These are phyloP conservation scores for Amaranthus palmeri DNA, from an alignment of 148 eudicot species.

Conservation along the genomic window DNA sequence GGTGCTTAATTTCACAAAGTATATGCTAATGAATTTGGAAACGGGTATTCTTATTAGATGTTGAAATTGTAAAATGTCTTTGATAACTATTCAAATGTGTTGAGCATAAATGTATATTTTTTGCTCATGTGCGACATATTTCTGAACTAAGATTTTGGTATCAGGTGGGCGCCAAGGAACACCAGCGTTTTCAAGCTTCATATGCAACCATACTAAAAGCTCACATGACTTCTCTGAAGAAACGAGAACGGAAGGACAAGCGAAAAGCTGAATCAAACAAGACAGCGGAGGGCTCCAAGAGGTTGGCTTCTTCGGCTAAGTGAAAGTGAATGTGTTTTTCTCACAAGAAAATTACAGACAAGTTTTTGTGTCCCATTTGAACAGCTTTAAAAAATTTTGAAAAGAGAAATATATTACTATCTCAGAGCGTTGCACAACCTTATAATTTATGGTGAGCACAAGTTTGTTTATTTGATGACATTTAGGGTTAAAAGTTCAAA, in stretches of 20 bases:
- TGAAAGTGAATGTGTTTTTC: not conserved
- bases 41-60: not conserved
- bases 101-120: no score
- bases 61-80: not conserved
- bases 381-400: conserved; percentile 8
- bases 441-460: not conserved
- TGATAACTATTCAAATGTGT: not conserved
- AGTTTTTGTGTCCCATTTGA: conserved; percentile 9
- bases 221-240: conserved; percentile 88
- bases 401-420: not conserved
- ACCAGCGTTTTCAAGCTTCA: conserved; percentile 86
- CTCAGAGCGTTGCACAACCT: conserved; percentile 8
- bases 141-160: not conserved
- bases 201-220: conserved; percentile 90
- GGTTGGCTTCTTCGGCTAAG: conserved; percentile 29
- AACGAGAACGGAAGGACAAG: conserved; percentile 85
- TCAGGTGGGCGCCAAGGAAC: conserved; percentile 86
- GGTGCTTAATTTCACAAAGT: not conserved
- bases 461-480: not conserved
- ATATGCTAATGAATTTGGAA: not conserved
- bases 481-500: not conserved
- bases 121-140: no score
- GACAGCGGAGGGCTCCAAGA: conserved; percentile 40
- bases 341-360: not conserved
- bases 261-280: conserved; percentile 57